Evolutionary conservation across 2,329 filamentous ascomycete species (phyloP).

Genomic region (Pseudohalonectria lignicola): DNA sequence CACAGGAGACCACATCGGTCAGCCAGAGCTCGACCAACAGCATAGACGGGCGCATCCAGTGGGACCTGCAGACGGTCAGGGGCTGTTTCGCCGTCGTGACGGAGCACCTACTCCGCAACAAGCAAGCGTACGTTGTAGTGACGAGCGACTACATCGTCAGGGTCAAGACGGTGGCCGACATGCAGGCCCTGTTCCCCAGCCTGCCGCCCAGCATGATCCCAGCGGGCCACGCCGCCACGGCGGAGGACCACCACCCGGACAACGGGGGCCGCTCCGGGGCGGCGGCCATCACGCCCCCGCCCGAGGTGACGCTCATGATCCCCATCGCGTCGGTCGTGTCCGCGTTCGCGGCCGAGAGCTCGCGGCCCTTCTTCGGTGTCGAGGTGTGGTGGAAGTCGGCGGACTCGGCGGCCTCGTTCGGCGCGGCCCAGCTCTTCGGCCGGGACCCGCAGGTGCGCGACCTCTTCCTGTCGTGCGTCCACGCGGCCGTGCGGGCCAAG

Average conservation of each 20-base stretch:
- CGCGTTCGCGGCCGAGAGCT: slow-evolving; percentile 38
- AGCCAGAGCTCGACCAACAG: slow-evolving; percentile 16
- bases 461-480: slow-evolving; percentile 33
- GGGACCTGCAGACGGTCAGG: slow-evolving; percentile 15
- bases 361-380: slow-evolving; percentile 36
- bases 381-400: slow-evolving; percentile 46
- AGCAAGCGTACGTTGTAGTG: slow-evolving; percentile 37
- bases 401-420: slow-evolving; percentile 31
- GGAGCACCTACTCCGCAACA: slow-evolving; percentile 28
- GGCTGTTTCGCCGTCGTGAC: slow-evolving; percentile 34
- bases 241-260: slow-evolving; percentile 12
- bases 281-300: slow-evolving; percentile 9
- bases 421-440: slow-evolving; percentile 38
- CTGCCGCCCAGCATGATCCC: slow-evolving; percentile 11
- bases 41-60: slow-evolving; percentile 20
- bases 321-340: slow-evolving; percentile 40
- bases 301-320: slow-evolving; percentile 28
- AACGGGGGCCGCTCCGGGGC: slow-evolving; percentile 10
- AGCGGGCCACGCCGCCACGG: slow-evolving; percentile 18
- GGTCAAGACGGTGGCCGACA: slow-evolving; percentile 35
- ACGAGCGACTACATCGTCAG: slow-evolving; percentile 39
- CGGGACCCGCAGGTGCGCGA: slow-evolving; percentile 35
- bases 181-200: slow-evolving; percentile 32
- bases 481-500: slow-evolving; percentile 23
- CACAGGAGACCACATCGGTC: slow-evolving; percentile 13